Evolutionary conservation across 2,329 filamentous ascomycete genomes (phyloP).

Genomic region (Alternaria panax): DNA sequence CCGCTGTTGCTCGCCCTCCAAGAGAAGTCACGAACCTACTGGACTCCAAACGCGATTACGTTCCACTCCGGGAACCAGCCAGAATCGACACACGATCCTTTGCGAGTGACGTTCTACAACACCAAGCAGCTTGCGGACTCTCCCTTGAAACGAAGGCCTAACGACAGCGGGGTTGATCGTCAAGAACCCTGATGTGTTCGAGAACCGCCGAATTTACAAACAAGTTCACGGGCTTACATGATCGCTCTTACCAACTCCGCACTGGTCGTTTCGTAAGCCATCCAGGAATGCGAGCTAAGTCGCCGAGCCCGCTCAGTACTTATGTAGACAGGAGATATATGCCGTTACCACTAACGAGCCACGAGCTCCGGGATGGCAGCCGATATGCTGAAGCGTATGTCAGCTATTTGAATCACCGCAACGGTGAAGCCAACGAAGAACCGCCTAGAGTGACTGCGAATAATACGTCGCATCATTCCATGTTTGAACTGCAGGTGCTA

Average conservation of each 20-base stretch:
- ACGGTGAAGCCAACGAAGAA: not conserved
- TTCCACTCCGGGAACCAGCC: not conserved
- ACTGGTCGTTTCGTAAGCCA: constrained; percentile 29
- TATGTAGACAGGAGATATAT: constrained; percentile 5
- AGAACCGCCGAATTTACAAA: constrained; percentile 11
- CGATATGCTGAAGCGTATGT: not conserved
- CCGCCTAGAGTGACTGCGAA: not conserved
- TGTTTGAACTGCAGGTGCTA: constrained; percentile 23
- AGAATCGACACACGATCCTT: not conserved
- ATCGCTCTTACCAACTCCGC: constrained; percentile 22
- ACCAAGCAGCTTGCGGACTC: not conserved
- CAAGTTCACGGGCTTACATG: constrained; percentile 11
- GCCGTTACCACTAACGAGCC: constrained; percentile 3
- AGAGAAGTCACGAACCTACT: not conserved
- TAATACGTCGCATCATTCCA: not conserved
- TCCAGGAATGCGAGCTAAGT: constrained; percentile 12
- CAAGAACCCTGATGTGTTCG: constrained; percentile 5
- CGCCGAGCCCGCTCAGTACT: constrained; percentile 8
- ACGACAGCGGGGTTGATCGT: constrained; percentile 1
- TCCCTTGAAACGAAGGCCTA: not conserved
- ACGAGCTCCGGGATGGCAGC: not conserved
- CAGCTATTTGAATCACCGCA: not conserved
- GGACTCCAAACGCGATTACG: not conserved
- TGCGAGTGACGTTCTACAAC: not conserved
- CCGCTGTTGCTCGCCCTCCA: not conserved